Base-by-base conservation (phyloP, 495 filamentous ascomycete species). In the Aspergillus sclerotiicarbonarius region DNA sequence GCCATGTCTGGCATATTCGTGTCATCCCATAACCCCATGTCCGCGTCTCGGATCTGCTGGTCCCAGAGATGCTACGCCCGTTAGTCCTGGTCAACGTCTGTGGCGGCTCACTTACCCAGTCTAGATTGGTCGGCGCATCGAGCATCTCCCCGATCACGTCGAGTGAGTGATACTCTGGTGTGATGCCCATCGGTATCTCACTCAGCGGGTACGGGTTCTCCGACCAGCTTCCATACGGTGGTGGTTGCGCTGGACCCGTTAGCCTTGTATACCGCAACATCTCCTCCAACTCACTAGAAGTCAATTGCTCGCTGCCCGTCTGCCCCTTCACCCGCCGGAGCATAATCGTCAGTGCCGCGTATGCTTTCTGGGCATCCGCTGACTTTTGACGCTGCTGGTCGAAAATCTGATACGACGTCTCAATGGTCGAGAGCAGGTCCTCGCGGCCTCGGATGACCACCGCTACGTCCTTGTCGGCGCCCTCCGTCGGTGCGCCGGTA, bases 281-380 rank as follows among this genome's bases (percentile, higher is more conserved):
- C 16, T 16, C 29, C 30, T 31, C 9, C 5, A 37, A 29, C 52
- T 41, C 4, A 20, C 21, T 30, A 49, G 30, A 7, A 43, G 19
- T 8, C n/a, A n/a, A 6, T 47, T 33, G 44, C 9, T 47, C 33
- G 5, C 15, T 25, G 7, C 10, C 16, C 2, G 6, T 25, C 10
- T 25, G 52, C 25, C 50, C 52, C 39, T 83, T 85, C 13, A 93
- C 77, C 65, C 91, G 87, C 20, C 82, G 78, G 46, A 96, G 76
- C 85, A 94, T 93, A 48, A 92, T 82, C 20, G 80, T 80, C 33
- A 96, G 72, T 3, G 89, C 82, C 18, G 78, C 80, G 51, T 83
- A 85, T 8, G 90, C 91, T 67, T 92, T 92, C 63, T 88, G 88
- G 0, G 90, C 88, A 64, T 96, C 91, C 56, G 90, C 83, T 6